These are phyloP conservation scores for Paraleonurus japonicus DNA, from an alignment of 257 asterid genomes.

Conservation along the genomic window DNA sequence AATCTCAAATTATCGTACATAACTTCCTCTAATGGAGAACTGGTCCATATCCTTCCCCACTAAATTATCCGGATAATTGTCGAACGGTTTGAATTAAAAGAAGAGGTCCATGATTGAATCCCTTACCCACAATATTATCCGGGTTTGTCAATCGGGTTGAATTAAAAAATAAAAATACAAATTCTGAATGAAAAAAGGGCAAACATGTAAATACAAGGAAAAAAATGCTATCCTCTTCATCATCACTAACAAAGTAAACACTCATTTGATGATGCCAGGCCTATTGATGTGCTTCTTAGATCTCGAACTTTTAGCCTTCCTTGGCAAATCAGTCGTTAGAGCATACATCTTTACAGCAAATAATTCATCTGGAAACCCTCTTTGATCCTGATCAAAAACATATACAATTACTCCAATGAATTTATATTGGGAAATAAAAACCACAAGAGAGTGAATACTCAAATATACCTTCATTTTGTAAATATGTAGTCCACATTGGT, in stretches of 20 bases:
- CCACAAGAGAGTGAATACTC: background rate
- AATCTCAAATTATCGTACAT: too few relatives aligned
- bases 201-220: background rate
- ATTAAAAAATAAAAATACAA: too few relatives aligned
- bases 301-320: slow-evolving; percentile 40
- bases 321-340: slow-evolving; percentile 64
- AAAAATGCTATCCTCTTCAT: background rate
- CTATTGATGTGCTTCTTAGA: slow-evolving; percentile 47
- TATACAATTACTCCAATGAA: background rate
- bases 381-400: slow-evolving; percentile 63
- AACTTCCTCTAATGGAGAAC: too few relatives aligned
- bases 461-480: slow-evolving; percentile 65
- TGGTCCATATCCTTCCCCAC: too few relatives aligned
- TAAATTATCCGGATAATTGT: too few relatives aligned
- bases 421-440: background rate
- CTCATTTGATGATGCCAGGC: slow-evolving; percentile 71
- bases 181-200: background rate
- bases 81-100: too few relatives aligned
- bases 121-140: too few relatives aligned
- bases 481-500: slow-evolving; percentile 70
- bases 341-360: slow-evolving; percentile 95
- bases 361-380: slow-evolving; percentile 69
- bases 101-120: too few relatives aligned
- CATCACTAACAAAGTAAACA: background rate
- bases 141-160: too few relatives aligned